These are phyloP conservation scores for Danielia reshetovae DNA, from an alignment of 805 yeast genomes.

Conservation along the genomic window DNA sequence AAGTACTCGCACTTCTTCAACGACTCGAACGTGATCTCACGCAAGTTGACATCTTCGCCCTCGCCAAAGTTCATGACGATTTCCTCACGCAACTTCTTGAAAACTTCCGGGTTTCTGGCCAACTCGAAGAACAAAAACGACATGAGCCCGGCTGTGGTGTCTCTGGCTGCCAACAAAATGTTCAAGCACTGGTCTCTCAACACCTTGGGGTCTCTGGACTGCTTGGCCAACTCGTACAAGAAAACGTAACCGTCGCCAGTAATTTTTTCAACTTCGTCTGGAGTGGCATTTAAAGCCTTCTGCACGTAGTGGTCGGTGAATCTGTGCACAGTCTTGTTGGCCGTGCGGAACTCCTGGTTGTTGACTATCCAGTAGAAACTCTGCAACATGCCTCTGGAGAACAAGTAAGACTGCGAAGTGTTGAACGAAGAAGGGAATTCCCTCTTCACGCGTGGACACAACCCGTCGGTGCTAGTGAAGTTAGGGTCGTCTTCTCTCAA, in stretches of 20 bases:
- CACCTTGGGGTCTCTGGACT: slow-evolving; percentile 43
- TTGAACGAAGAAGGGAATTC: slow-evolving; percentile 14
- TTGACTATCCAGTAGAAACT: slow-evolving; percentile 11
- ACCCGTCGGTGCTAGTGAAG: neutral
- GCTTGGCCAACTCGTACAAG: slow-evolving; percentile 45
- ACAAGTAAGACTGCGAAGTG: slow-evolving; percentile 11
- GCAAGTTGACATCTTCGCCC: slow-evolving; percentile 30
- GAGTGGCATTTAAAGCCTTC: slow-evolving; percentile 30
- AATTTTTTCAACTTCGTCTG: slow-evolving; percentile 25
- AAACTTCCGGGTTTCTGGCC: slow-evolving; percentile 39
- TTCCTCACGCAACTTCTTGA: slow-evolving; percentile 34
- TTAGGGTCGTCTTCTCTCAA: slow-evolving; percentile 8
- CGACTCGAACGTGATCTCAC: slow-evolving; percentile 43
- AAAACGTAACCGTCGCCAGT: slow-evolving; percentile 41
- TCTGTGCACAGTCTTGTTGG: slow-evolving; percentile 12
- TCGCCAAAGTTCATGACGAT: slow-evolving; percentile 30
- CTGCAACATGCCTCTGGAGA: slow-evolving; percentile 10
- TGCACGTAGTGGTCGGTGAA: slow-evolving; percentile 33
- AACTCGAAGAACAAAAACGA: slow-evolving; percentile 44
- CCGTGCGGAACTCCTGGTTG: slow-evolving; percentile 8
- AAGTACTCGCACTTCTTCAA: slow-evolving; percentile 47
- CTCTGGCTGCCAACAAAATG: slow-evolving; percentile 52
- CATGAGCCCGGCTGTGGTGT: slow-evolving; percentile 50
- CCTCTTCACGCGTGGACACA: slow-evolving; percentile 9
- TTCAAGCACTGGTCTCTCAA: slow-evolving; percentile 50